Percentiles rank a stretch among this genome's conserved stretches.
Evolutionary conservation across 208 protist species (phyloP).

Genomic region (Trypanosoma grayi): DNA sequence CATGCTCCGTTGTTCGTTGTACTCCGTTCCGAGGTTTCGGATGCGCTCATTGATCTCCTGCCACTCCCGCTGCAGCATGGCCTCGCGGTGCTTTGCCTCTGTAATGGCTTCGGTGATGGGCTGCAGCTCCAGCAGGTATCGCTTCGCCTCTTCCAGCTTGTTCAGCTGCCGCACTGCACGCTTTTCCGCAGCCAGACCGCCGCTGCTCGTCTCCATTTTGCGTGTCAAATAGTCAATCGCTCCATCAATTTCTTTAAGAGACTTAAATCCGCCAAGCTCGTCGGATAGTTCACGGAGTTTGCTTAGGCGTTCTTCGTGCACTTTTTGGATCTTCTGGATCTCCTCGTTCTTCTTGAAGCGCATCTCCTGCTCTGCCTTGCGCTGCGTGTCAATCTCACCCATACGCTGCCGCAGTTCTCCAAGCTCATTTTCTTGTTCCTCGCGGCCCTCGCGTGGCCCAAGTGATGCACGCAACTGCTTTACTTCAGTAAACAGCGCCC

Average conservation of each 20-base stretch:
- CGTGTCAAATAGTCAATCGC: slow-evolving; percentile 61
- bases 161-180: slow-evolving; percentile 45
- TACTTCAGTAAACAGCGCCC: slow-evolving; percentile 46
- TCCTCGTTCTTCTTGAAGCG: slow-evolving; percentile 58
- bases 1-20: slow-evolving; percentile 33
- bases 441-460: slow-evolving; percentile 29
- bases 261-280: slow-evolving; percentile 66
- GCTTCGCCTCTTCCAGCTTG: slow-evolving; percentile 72
- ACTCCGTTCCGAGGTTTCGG: slow-evolving; percentile 55
- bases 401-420: slow-evolving; percentile 42
- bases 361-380: slow-evolving; percentile 44
- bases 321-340: slow-evolving; percentile 55
- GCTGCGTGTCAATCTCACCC: slow-evolving; percentile 51
- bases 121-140: slow-evolving; percentile 58
- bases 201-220: slow-evolving; percentile 80
- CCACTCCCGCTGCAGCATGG: slow-evolving; percentile 68
- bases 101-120: slow-evolving; percentile 62
- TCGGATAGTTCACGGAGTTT: slow-evolving; percentile 49
- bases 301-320: slow-evolving; percentile 40
- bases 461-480: slow-evolving; percentile 59
- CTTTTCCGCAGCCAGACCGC: slow-evolving; percentile 57
- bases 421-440: slow-evolving; percentile 35
- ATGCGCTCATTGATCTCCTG: slow-evolving; percentile 76
- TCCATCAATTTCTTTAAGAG: slow-evolving; percentile 63
- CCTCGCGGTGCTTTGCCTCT: slow-evolving; percentile 59